Percentiles rank a stretch among this genome's conserved stretches.
Conservation (phyloP, 2,329 filamentous ascomycete genomes). For the Diaporthe sp. region DNA sequence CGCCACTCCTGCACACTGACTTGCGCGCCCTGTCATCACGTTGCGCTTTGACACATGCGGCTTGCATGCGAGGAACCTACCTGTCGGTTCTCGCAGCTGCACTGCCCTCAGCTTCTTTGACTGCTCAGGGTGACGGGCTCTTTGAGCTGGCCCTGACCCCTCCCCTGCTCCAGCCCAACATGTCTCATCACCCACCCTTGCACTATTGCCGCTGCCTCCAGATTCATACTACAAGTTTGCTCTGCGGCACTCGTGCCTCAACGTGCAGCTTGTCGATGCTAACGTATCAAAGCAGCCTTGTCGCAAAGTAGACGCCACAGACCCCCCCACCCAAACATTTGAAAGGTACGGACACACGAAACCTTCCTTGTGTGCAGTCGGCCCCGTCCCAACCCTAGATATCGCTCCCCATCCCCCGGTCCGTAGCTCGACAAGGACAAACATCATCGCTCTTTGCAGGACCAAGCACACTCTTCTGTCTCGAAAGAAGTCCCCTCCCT, state of each 20-base stretch:
- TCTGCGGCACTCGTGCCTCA: slow-evolving; percentile 21
- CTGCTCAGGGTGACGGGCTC: slow-evolving; percentile 10
- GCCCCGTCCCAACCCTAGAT: slow-evolving; percentile 8
- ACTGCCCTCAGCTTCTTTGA: slow-evolving; percentile 35
- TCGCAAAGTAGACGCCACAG: slow-evolving; percentile 38
- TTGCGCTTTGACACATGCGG: slow-evolving; percentile 35
- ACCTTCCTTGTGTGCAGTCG: slow-evolving; percentile 2
- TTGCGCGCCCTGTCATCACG: slow-evolving; percentile 26
- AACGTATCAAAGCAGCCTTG: slow-evolving; percentile 41
- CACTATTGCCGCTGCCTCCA: slow-evolving; percentile 17
- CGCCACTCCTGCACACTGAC: slow-evolving; percentile 26
- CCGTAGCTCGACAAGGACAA: not conserved
- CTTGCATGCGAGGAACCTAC: slow-evolving; percentile 32
- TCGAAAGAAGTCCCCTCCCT: slow-evolving; percentile 19
- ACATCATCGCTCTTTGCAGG: not conserved
- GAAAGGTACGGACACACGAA: slow-evolving; percentile 39
- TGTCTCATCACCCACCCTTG: slow-evolving; percentile 42
- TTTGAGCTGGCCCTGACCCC: slow-evolving; percentile 34
- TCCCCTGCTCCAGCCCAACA: slow-evolving; percentile 38
- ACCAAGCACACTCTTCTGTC: slow-evolving; percentile 12
- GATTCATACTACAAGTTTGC: slow-evolving; percentile 14
- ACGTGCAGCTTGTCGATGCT: slow-evolving; percentile 35
- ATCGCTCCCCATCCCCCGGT: slow-evolving; percentile 1
- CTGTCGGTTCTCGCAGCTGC: slow-evolving; percentile 39
- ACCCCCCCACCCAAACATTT: slow-evolving; percentile 29